phyloP scores from a whole-genome alignment of 805 yeast species.

The Starmerella gropengiesseri region DNA sequence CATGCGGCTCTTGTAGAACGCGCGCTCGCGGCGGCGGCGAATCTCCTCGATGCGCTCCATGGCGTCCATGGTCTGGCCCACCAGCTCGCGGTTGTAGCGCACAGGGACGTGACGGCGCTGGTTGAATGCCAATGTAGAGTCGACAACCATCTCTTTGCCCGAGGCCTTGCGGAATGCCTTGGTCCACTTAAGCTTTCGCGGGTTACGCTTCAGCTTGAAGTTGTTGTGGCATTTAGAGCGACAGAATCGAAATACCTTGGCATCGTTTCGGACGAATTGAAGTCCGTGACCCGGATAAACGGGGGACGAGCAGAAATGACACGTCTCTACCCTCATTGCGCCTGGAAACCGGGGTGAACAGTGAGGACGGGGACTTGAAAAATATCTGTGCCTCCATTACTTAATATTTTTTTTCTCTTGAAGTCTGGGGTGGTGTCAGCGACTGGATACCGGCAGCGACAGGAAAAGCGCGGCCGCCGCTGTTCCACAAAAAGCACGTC shows the following conservation, averaged over 20 bases:
- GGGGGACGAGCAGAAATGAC: slow-evolving; percentile 97
- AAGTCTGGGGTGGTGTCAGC: not conserved
- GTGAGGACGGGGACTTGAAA: not conserved
- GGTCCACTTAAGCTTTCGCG: slow-evolving; percentile 96
- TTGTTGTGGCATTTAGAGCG: slow-evolving; percentile 96
- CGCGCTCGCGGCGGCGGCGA: slow-evolving; percentile 91
- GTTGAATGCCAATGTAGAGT: slow-evolving; percentile 89
- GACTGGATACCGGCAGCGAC: too few species aligned
- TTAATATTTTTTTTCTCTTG: not conserved
- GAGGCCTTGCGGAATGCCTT: slow-evolving; percentile 98
- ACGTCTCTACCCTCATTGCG: slow-evolving; percentile 40
- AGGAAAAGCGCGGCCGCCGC: too few species aligned
- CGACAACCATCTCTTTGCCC: slow-evolving; percentile 96
- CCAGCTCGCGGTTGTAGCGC: slow-evolving; percentile 92
- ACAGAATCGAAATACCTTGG: slow-evolving; percentile 94
- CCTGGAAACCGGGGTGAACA: too few species aligned
- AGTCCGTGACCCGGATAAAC: slow-evolving; percentile 92
- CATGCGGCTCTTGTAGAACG: slow-evolving; percentile 99
- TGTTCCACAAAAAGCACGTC: not conserved
- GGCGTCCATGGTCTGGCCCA: slow-evolving; percentile 84
- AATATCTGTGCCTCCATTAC: not conserved
- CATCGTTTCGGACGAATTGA: slow-evolving; percentile 95
- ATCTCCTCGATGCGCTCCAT: slow-evolving; percentile 95
- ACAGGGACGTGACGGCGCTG: slow-evolving; percentile 97
- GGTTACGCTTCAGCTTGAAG: slow-evolving; percentile 96